Evolutionary conservation across 345 rosid species (phyloP).

Genomic region (Aquilaria malaccensis): DNA sequence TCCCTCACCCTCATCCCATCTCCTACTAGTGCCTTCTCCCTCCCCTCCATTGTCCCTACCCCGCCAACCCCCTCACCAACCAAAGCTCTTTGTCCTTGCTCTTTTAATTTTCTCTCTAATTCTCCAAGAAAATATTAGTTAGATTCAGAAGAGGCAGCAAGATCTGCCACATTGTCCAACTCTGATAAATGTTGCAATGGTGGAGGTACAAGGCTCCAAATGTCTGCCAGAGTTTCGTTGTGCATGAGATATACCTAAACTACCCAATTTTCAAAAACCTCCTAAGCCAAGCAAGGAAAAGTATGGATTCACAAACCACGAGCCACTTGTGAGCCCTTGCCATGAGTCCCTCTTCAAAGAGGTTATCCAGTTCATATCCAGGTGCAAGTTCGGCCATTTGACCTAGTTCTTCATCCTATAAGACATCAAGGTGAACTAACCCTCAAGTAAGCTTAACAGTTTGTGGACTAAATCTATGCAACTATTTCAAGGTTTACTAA

Average conservation of each 20-base stretch:
- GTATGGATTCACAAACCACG: slow-evolving; percentile 76
- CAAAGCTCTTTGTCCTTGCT: background rate
- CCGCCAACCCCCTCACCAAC: too few species aligned
- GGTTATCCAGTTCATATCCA: slow-evolving; percentile 52
- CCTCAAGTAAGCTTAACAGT: slow-evolving; percentile 33
- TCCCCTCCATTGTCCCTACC: too few species aligned
- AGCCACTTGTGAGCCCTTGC: slow-evolving; percentile 82
- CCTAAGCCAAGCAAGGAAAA: slow-evolving; percentile 72
- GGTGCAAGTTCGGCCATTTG: slow-evolving; percentile 44
- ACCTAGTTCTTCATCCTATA: slow-evolving; percentile 40
- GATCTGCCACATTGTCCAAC: slow-evolving; percentile 89
- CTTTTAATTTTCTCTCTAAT: background rate
- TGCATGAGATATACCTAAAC: slow-evolving; percentile 86
- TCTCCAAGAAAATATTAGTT: slow-evolving; percentile 36
- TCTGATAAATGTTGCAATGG: slow-evolving; percentile 74
- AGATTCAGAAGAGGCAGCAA: slow-evolving; percentile 76
- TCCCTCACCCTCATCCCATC: too few species aligned
- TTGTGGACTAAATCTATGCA: slow-evolving; percentile 77
- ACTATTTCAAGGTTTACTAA: slow-evolving; percentile 52
- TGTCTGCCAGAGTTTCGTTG: slow-evolving; percentile 71
- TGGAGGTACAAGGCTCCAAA: slow-evolving; percentile 86
- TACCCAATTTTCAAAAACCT: slow-evolving; percentile 74
- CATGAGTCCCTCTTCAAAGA: slow-evolving; percentile 84
- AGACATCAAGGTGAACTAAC: slow-evolving; percentile 49
- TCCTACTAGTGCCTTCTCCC: too few species aligned